A percentile compares a stretch with the other conserved stretches of the same genome.
Evolutionary conservation across 495 filamentous ascomycete genomes (phyloP).

Genomic region (Annulohypoxylon nitens): DNA sequence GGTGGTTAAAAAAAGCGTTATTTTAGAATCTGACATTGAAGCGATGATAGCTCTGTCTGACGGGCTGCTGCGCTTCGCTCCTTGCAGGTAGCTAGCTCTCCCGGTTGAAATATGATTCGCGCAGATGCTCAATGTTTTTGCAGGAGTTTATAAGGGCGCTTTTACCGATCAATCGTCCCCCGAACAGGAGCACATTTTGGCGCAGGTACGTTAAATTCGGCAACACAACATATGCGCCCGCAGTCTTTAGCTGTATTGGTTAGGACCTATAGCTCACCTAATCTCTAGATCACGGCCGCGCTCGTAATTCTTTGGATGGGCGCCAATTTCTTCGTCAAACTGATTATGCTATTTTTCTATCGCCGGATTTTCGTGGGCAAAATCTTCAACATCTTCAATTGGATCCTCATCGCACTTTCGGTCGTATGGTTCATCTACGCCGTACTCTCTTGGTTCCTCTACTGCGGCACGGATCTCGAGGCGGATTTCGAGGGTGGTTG

Average conservation of each 20-base stretch:
- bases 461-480: neutral
- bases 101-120: neutral
- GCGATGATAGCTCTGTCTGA: neutral
- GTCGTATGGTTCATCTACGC: neutral
- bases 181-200: neutral
- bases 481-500: neutral
- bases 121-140: neutral
- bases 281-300: neutral
- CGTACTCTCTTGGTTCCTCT: neutral
- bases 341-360: conserved; percentile 4
- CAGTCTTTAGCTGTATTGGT: neutral
- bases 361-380: neutral
- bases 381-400: neutral
- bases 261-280: neutral
- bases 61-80: conserved; percentile 1
- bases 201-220: neutral
- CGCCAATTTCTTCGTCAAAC: neutral
- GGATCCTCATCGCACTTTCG: neutral
- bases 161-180: neutral
- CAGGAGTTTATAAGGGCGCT: conserved; percentile 2
- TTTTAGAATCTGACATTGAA: neutral
- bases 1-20: neutral
- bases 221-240: neutral
- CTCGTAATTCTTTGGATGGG: conserved; percentile 2
- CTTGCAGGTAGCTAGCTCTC: conserved; percentile 2